Base-by-base conservation (phyloP, 805 yeast genomes). In the Candida golubevii region DNA sequence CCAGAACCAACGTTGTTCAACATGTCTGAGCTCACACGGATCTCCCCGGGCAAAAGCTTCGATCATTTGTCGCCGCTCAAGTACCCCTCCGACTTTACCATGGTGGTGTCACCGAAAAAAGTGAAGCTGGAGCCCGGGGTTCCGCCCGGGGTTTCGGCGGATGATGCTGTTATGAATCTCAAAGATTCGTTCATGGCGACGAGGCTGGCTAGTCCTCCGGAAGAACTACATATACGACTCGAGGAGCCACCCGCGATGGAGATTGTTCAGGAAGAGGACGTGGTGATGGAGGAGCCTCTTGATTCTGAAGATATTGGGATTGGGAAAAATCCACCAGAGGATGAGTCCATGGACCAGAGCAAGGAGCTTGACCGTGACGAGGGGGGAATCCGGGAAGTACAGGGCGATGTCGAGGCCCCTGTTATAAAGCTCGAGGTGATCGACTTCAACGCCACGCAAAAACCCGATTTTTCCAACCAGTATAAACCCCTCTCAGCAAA, bases 61-160 rank as follows among this genome's bases (percentile, higher is more conserved):
- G 41, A 45, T 26, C 50, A 49, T 12, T 47, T 63, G 27, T 62
- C 69, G 2, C 71, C 71, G 1, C 54, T 60, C 11, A 66, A 66
- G 45, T 47, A 49, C 12, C 55, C 63, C 4, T 53, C 62, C 4
- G 71, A 66, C 34, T 63, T 66, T 44, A 64, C 69, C 6, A 63
- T 63, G 67, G 48, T 64, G 15, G 41, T 59, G 14, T 67, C 65
- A 39, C 26, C 45, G 30, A 42, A 44, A 36, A 14, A 49, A 56
- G 15, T 35, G 23, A 35, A 36, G n/a, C 26, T 34, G 11, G 46
- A 43, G 29, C 33, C 34, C 11, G 30, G 36, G 18, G 28, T 30
- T 6, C 13, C 10, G 8, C 23, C n/a, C n/a, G n/a, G n/a, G n/a
- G n/a, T 18, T 18, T 18, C 23, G 5, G 23, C 12, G 14, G 36